Evolutionary conservation across 176 grass and related monocot genomes (phyloP).

Genomic region (Dendrocalamus sinicus): DNA sequence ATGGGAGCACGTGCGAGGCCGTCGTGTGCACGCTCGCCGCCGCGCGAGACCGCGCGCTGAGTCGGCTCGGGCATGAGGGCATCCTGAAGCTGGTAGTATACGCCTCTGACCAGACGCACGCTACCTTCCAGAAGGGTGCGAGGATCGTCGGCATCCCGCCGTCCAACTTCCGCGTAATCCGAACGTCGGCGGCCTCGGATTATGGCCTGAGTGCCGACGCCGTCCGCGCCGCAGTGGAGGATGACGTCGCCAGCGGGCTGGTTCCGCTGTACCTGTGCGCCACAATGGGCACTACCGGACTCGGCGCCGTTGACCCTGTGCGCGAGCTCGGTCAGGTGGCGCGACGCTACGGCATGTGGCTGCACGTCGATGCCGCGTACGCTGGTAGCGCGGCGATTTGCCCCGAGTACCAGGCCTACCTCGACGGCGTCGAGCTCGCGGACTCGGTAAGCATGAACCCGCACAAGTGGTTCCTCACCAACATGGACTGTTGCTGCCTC

Average conservation of each 20-base stretch:
- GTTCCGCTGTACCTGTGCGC: slow-evolving; percentile 52
- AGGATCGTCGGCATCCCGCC: slow-evolving; percentile 58
- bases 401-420: slow-evolving; percentile 40
- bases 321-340: slow-evolving; percentile 46
- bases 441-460: slow-evolving; percentile 64
- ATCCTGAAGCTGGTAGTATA: slow-evolving; percentile 55
- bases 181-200: not conserved
- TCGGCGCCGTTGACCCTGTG: slow-evolving; percentile 48
- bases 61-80: slow-evolving; percentile 11
- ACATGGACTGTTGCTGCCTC: slow-evolving; percentile 52
- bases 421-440: slow-evolving; percentile 50
- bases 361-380: slow-evolving; percentile 60
- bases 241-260: slow-evolving; percentile 38
- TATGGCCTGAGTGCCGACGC: slow-evolving; percentile 20
- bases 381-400: slow-evolving; percentile 48
- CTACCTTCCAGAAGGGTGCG: slow-evolving; percentile 55
- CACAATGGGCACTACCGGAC: slow-evolving; percentile 54
- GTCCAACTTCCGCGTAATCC: slow-evolving; percentile 54
- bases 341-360: slow-evolving; percentile 49
- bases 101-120: slow-evolving; percentile 66
- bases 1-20: slow-evolving; percentile 66
- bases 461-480: slow-evolving; percentile 66
- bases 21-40: slow-evolving; percentile 60
- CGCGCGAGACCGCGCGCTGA: slow-evolving; percentile 43
- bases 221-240: slow-evolving; percentile 10